These are phyloP conservation scores for Filobasidium floriforme DNA, from an alignment of 768 basidiomycete species.

Conservation along the genomic window DNA sequence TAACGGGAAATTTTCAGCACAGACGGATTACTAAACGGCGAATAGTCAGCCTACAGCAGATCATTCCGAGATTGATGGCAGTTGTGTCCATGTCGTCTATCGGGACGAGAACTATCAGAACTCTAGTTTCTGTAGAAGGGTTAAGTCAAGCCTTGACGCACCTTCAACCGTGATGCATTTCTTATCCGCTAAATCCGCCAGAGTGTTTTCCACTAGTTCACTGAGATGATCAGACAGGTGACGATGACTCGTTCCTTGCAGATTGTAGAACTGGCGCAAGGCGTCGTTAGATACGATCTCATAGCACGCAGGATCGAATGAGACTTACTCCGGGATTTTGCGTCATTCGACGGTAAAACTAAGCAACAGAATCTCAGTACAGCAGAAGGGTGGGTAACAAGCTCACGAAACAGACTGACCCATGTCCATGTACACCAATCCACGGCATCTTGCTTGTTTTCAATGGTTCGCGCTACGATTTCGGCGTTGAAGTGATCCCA, in stretches of 20 bases:
- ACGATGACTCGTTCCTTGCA: slow-evolving; percentile 83
- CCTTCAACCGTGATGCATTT: slow-evolving; percentile 82
- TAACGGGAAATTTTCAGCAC: not conserved
- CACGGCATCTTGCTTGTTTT: slow-evolving; percentile 89
- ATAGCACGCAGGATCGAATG: slow-evolving; percentile 24
- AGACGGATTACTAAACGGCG: not conserved
- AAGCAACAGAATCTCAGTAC: not conserved
- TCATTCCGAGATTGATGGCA: slow-evolving; percentile 94
- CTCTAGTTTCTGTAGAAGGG: not conserved
- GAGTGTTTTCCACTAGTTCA: slow-evolving; percentile 86
- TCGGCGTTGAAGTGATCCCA: slow-evolving; percentile 98
- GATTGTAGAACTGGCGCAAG: slow-evolving; percentile 37
- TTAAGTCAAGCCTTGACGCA: slow-evolving; percentile 24
- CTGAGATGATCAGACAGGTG: slow-evolving; percentile 93
- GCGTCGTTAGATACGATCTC: slow-evolving; percentile 12
- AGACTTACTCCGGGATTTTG: slow-evolving; percentile 62
- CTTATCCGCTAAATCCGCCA: slow-evolving; percentile 83
- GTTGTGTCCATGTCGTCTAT: slow-evolving; percentile 82
- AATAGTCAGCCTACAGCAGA: slow-evolving; percentile 82
- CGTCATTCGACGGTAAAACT: slow-evolving; percentile 85
- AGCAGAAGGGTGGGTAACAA: not conserved
- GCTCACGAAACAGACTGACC: slow-evolving; percentile 38
- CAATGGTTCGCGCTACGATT: slow-evolving; percentile 95
- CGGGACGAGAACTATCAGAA: slow-evolving; percentile 28
- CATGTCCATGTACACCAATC: slow-evolving; percentile 98